Evolutionary conservation across 148 eudicot species (phyloP).

Genomic region (Pouteria glomerata): DNA sequence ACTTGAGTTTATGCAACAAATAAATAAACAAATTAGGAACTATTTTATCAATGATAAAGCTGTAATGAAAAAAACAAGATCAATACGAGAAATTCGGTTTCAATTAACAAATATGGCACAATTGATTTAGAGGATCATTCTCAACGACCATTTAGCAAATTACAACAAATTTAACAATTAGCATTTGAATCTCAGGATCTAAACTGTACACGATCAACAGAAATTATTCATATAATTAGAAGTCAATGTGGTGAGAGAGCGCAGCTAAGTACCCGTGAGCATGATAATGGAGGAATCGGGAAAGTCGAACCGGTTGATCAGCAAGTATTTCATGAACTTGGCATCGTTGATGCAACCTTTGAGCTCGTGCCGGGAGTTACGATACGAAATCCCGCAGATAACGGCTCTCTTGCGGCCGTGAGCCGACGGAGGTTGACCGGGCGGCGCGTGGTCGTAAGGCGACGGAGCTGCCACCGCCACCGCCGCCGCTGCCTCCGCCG

Average conservation of each 20-base stretch:
- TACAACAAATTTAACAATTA: background rate
- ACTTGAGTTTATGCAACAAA: background rate
- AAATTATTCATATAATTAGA: background rate
- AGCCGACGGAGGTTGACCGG: conserved; percentile 22
- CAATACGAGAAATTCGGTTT: background rate
- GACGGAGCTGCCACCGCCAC: conserved; percentile 13
- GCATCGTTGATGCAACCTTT: conserved; percentile 48
- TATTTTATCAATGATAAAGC: too few relatives aligned
- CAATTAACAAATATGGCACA: background rate
- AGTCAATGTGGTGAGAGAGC: background rate
- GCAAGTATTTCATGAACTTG: conserved; percentile 30
- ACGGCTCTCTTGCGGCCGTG: conserved; percentile 37
- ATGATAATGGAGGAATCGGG: conserved; percentile 39
- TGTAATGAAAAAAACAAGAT: background rate
- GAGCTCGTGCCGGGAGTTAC: conserved; percentile 23
- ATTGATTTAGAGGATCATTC: background rate
- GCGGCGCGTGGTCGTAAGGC: conserved; percentile 21
- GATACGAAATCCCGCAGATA: conserved; percentile 37
- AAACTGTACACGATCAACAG: background rate
- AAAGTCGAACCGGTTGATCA: conserved; percentile 37
- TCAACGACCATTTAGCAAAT: background rate
- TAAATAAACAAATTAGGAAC: too few relatives aligned
- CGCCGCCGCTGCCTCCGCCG: background rate
- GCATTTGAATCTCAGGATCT: background rate
- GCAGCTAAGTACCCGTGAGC: conserved; percentile 41